Conservation (phyloP, 345 rosid genomes). For the Balakata baccata region DNA sequence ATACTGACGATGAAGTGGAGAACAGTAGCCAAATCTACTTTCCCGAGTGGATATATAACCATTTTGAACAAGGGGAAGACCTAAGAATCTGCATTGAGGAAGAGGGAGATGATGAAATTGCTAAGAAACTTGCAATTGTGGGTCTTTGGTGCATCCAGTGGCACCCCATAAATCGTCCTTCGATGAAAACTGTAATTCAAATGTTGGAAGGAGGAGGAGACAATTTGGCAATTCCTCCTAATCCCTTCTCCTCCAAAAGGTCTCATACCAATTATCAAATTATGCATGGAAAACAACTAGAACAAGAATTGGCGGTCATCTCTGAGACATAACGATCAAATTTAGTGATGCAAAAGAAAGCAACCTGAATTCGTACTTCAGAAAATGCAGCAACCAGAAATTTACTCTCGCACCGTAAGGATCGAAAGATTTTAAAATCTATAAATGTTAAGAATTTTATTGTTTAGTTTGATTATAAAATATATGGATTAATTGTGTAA, state of each 20-base stretch:
- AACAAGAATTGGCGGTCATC: neutral
- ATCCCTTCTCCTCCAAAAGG: neutral
- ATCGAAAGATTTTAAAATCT: too few relatives aligned
- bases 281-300: neutral
- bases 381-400: too few relatives aligned
- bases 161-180: conserved; percentile 3
- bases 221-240: conserved; percentile 1
- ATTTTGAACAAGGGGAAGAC: conserved; percentile 1
- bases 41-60: conserved; percentile 8
- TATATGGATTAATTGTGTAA: too few relatives aligned
- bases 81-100: neutral
- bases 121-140: conserved; percentile 10
- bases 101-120: neutral
- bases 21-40: conserved; percentile 9
- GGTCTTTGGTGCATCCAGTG: conserved; percentile 12
- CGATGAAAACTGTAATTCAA: conserved; percentile 8
- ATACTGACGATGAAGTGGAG: neutral
- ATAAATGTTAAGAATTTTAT: too few relatives aligned
- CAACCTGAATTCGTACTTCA: too few relatives aligned
- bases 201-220: conserved; percentile 2
- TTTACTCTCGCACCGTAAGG: too few relatives aligned
- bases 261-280: neutral
- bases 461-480: too few relatives aligned
- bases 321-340: neutral
- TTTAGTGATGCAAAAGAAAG: too few relatives aligned